A percentile compares a stretch with the other conserved stretches of the same genome.
Conservation (phyloP, 345 rosid species). For the Citrus sp. region DNA sequence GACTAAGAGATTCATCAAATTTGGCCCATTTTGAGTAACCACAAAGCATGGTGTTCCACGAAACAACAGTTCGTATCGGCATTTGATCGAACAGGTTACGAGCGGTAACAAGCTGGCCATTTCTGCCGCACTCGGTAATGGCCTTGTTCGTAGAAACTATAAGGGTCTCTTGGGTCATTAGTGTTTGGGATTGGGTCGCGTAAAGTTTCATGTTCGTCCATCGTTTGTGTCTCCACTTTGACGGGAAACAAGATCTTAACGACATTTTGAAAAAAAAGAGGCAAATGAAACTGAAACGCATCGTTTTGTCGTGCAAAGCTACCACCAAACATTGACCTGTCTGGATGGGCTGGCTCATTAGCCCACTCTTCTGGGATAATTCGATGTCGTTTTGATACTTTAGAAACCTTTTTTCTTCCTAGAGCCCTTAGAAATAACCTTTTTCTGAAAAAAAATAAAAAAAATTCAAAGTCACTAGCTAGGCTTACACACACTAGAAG, state of each 20-base stretch:
- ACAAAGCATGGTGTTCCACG: conserved; percentile 48
- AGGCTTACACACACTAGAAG: too few relatives aligned
- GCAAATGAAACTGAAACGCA: background rate
- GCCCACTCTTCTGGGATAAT: too few relatives aligned
- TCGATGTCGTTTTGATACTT: too few relatives aligned
- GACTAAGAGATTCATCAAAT: conserved; percentile 26
- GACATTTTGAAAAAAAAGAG: background rate
- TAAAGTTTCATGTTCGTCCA: conserved; percentile 8
- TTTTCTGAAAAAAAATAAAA: too few relatives aligned
- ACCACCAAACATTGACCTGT: too few relatives aligned
- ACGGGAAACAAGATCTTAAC: conserved; percentile 12
- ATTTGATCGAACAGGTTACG: conserved; percentile 51
- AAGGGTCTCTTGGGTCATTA: background rate
- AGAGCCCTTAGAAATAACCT: too few relatives aligned
- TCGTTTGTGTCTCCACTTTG: conserved; percentile 15
- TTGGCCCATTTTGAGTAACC: conserved; percentile 39
- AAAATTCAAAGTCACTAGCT: too few relatives aligned
- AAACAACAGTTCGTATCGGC: conserved; percentile 39
- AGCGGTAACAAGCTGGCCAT: conserved; percentile 31
- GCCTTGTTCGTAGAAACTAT: conserved; percentile 30
- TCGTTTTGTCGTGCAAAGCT: background rate
- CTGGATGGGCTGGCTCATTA: too few relatives aligned
- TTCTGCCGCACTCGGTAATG: conserved; percentile 5
- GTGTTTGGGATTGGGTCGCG: conserved; percentile 4
- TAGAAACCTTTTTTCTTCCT: too few relatives aligned